Conservation (phyloP, 257 asterid genomes). For the Ophiorrhiza pumila region DNA sequence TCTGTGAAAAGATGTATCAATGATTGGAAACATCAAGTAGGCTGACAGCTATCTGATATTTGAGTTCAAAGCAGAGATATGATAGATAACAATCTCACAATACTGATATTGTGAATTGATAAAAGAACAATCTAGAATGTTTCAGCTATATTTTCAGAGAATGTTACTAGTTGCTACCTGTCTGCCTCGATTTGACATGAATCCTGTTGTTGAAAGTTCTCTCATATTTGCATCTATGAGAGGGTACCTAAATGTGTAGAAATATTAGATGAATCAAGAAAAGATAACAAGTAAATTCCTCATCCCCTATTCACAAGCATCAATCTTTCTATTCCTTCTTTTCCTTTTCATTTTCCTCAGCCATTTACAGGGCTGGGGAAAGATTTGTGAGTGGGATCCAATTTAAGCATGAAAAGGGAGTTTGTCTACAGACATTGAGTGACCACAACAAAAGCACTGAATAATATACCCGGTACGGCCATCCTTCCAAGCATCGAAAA, state of each 20-base stretch:
- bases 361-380: background rate
- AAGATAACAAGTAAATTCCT: background rate
- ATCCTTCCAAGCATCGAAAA: slow-evolving; percentile 76
- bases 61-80: background rate
- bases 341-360: background rate
- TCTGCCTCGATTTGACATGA: slow-evolving; percentile 98
- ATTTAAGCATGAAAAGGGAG: background rate
- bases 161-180: slow-evolving; percentile 44
- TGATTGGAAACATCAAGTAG: background rate
- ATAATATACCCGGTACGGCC: slow-evolving; percentile 76
- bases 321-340: background rate
- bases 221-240: slow-evolving; percentile 90
- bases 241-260: slow-evolving; percentile 60
- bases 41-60: background rate
- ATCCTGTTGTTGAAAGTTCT: slow-evolving; percentile 75
- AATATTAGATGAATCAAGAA: slow-evolving; percentile 11
- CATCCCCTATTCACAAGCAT: background rate
- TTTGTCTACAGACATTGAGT: background rate
- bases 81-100: background rate
- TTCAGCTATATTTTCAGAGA: background rate
- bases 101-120: background rate
- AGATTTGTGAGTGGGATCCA: background rate
- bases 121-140: background rate
- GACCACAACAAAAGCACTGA: background rate
- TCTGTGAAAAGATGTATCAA: slow-evolving; percentile 34